These are phyloP conservation scores for Fusarium nygamai DNA, from an alignment of 2,329 filamentous ascomycete species.

Conservation along the genomic window DNA sequence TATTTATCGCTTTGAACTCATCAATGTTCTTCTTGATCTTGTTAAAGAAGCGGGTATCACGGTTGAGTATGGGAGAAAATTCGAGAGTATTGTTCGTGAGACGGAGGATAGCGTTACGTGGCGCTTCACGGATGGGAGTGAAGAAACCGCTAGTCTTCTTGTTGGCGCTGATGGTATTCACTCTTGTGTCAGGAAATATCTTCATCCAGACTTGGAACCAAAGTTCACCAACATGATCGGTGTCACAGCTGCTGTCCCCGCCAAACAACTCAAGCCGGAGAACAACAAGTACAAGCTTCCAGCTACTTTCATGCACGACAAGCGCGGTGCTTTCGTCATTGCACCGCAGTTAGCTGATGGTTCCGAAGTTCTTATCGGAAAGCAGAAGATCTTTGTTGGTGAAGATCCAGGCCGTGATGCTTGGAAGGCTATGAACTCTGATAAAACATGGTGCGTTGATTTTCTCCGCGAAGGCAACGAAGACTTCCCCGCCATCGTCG, in stretches of 20 bases:
- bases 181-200: constrained; percentile 61
- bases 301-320: constrained; percentile 53
- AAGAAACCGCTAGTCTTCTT: constrained; percentile 54
- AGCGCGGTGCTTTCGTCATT: constrained; percentile 60
- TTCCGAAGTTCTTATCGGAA: constrained; percentile 59
- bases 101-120: constrained; percentile 54
- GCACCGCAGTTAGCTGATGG: constrained; percentile 60
- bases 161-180: constrained; percentile 70
- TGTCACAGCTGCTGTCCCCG: constrained; percentile 50
- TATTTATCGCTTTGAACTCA: constrained; percentile 63
- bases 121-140: constrained; percentile 58
- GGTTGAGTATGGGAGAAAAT: constrained; percentile 60
- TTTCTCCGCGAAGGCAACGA: constrained; percentile 49
- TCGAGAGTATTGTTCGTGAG: constrained; percentile 55
- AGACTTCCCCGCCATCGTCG: constrained; percentile 50
- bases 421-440: constrained; percentile 53
- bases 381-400: constrained; percentile 49
- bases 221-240: constrained; percentile 60
- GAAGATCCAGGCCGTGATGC: constrained; percentile 51
- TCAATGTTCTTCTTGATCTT: constrained; percentile 58
- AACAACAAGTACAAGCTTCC: constrained; percentile 52
- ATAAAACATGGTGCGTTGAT: constrained; percentile 52
- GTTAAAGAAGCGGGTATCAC: constrained; percentile 52
- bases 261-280: constrained; percentile 49
- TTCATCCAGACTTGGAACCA: constrained; percentile 60